phyloP scores from a whole-genome alignment of 306 rosid species.

The Gastrolobium bilobum region DNA sequence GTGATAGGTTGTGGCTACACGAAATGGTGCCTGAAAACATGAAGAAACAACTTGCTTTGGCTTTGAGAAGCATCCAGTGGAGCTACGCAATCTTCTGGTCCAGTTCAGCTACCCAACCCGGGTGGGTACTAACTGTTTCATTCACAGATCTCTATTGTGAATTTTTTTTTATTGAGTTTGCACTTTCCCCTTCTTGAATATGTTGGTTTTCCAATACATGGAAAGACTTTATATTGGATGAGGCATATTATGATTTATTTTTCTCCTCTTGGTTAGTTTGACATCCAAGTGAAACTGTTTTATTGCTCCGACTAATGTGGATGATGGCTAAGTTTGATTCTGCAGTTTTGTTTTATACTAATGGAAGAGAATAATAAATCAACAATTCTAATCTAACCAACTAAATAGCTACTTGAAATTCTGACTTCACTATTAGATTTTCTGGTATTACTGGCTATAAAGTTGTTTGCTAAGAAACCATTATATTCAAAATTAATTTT shows the following conservation, averaged over 20 bases:
- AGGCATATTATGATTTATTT: no score
- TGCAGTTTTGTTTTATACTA: constrained; percentile 24
- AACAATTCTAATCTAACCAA: constrained; percentile 5
- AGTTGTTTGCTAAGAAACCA: constrained; percentile 12
- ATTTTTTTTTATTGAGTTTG: background rate
- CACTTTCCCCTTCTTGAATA: constrained; percentile 4
- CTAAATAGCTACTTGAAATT: background rate
- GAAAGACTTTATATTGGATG: constrained; percentile 15
- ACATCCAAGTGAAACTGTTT: no score
- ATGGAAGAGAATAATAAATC: constrained; percentile 3
- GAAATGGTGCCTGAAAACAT: constrained; percentile 63
- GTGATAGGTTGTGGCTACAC: constrained; percentile 49
- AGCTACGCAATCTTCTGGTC: constrained; percentile 89
- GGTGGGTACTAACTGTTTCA: constrained; percentile 58
- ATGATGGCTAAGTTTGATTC: constrained; percentile 26
- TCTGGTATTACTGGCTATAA: background rate
- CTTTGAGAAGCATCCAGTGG: constrained; percentile 89
- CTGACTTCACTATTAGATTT: constrained; percentile 27
- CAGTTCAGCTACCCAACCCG: constrained; percentile 64
- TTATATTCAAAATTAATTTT: background rate
- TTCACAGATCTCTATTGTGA: constrained; percentile 13
- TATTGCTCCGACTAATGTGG: no score
- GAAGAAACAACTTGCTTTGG: constrained; percentile 79
- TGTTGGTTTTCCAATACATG: background rate
- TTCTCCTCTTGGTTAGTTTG: no score